Evolutionary conservation across 345 rosid species (phyloP), one percentile per base, ranked within the genome.

Genomic region (Raphanus raphanistrum): DNA sequence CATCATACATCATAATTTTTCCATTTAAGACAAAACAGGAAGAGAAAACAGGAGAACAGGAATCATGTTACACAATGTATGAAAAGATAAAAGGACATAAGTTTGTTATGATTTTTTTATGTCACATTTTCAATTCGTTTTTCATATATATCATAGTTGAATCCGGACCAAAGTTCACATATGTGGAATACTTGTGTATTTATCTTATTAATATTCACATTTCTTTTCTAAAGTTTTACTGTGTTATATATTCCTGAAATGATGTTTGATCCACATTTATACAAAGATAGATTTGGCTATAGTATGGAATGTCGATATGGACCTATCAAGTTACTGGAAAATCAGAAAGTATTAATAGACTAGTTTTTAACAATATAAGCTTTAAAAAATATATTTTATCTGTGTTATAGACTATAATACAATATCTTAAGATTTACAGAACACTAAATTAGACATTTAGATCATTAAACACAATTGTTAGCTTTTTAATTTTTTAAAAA

Each of bases 51-150:
- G 73, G 25, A 80, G 76, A 74, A 71, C 63, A 52, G 72, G 84
- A 85, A 89, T 82, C 76, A 69, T 87, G 89, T 87, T 82, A 68
- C 71, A 63, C 60, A 82, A 71, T 80, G 85, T 77, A 54, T 74
- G 69, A 81, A 77, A 82, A 81, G 68, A 83, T 73, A 75, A 79
- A 57, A 57, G 63, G 63, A 70, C 15, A 58, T 16, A 35, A 52
- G 27, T 4, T 15, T 62, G 36, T 10, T 25, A 15, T 15, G 52
- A 69, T 26, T n/a, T 25, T 35, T 15, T 28, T 36, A 4, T 38
- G 59, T 72, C 66, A 17, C 25, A 52, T 16, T 48, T 73, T 68
- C 52, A 55, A 27, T 21, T 7, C 27, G 25, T 66, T 52, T 6
- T 17, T 15, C 6, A 26, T 74, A 43, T 11, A 43, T 43, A 12